These are phyloP conservation scores for Musa troglodytarum DNA, from an alignment of 176 grass and related monocot genomes.

Conservation along the genomic window DNA sequence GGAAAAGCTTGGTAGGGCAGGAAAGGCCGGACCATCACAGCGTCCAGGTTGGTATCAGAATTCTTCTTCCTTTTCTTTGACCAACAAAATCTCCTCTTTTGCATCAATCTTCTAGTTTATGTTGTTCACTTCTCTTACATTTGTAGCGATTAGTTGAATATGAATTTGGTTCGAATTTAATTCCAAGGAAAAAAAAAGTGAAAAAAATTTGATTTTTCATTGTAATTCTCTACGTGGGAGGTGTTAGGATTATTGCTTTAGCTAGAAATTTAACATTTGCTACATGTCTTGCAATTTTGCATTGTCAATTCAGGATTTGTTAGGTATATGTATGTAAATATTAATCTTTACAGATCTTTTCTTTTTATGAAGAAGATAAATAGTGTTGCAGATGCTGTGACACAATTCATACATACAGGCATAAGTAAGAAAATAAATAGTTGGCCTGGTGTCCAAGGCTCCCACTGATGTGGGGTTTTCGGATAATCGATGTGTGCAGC, in stretches of 20 bases:
- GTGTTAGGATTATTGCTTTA: background rate
- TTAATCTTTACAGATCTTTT: background rate
- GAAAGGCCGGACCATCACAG: conserved; percentile 13
- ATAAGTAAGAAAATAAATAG: background rate
- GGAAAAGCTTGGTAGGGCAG: background rate
- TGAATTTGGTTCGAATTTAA: background rate
- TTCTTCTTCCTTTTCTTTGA: no score
- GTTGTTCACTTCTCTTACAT: background rate
- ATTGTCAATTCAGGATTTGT: background rate
- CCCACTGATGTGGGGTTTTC: no score
- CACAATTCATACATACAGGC: background rate
- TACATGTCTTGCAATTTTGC: background rate
- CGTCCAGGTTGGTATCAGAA: conserved; percentile 20
- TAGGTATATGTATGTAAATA: background rate
- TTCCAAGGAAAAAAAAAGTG: background rate
- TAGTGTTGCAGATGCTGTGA: background rate
- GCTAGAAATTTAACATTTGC: background rate
- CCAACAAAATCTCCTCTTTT: background rate
- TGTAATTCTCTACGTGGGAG: no score
- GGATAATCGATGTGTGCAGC: no score
- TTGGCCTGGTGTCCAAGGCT: background rate
- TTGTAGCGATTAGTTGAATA: background rate
- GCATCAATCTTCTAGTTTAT: background rate
- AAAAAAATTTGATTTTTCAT: background rate
- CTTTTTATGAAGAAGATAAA: background rate